phyloP scores from a whole-genome alignment of 2,329 filamentous ascomycete genomes.

The Monilinia aucupariae region DNA sequence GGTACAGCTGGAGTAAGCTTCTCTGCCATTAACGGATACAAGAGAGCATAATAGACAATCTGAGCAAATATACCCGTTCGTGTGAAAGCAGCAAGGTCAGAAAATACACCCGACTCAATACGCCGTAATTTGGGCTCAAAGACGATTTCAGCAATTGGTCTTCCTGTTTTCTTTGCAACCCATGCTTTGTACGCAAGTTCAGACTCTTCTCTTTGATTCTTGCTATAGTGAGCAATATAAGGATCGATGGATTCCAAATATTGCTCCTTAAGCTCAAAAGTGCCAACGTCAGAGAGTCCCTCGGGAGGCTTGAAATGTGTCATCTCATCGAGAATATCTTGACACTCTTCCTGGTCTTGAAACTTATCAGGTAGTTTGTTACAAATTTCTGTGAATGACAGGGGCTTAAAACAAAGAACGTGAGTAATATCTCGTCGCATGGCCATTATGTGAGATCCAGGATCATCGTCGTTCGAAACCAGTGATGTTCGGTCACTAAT shows the following conservation, averaged over 20 bases:
- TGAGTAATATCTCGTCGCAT: slow-evolving; percentile 89
- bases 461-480: slow-evolving; percentile 60
- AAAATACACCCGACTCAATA: slow-evolving; percentile 73
- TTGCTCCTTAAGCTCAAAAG: slow-evolving; percentile 84
- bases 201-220: slow-evolving; percentile 94
- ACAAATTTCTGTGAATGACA: slow-evolving; percentile 90
- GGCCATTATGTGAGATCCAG: slow-evolving; percentile 59
- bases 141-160: slow-evolving; percentile 74
- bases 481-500: slow-evolving; percentile 84
- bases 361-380: slow-evolving; percentile 82
- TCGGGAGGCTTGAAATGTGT: slow-evolving; percentile 86
- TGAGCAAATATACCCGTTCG: slow-evolving; percentile 81
- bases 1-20: slow-evolving; percentile 69
- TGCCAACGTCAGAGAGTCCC: slow-evolving; percentile 85
- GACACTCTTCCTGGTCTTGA: slow-evolving; percentile 83
- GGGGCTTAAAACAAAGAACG: slow-evolving; percentile 89
- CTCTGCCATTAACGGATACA: slow-evolving; percentile 69
- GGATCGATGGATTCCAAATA: slow-evolving; percentile 87
- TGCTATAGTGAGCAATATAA: slow-evolving; percentile 92
- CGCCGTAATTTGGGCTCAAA: slow-evolving; percentile 80
- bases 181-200: slow-evolving; percentile 83
- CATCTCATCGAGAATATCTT: slow-evolving; percentile 78
- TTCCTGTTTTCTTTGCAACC: slow-evolving; percentile 82
- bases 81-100: slow-evolving; percentile 72
- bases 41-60: slow-evolving; percentile 79